Evolutionary conservation across 768 basidiomycete species (phyloP).

Genomic region (Dioszegia hungarica): DNA sequence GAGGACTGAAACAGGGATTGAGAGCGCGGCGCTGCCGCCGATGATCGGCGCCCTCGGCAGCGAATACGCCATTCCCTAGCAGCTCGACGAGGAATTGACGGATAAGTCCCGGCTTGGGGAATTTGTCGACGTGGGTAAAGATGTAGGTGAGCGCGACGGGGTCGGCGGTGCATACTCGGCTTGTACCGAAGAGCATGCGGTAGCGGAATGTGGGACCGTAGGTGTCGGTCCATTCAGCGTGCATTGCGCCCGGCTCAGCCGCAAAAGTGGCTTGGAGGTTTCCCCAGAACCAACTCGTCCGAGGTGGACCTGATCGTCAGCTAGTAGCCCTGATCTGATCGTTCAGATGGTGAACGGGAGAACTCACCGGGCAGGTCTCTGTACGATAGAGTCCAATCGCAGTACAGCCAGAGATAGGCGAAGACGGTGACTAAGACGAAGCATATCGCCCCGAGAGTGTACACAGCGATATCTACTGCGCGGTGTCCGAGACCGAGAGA

Average conservation of each 20-base stretch:
- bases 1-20: constrained; percentile 49
- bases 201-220: constrained; percentile 40
- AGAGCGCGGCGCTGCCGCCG: constrained; percentile 64
- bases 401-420: neutral
- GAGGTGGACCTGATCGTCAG: constrained; percentile 18
- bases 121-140: constrained; percentile 60
- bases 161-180: constrained; percentile 74
- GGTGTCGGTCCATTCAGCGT: constrained; percentile 28
- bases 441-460: neutral
- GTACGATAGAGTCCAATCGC: neutral
- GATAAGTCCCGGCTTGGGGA: constrained; percentile 76
- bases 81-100: constrained; percentile 67
- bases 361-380: neutral
- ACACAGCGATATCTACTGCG: neutral
- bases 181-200: constrained; percentile 45
- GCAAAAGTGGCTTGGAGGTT: constrained; percentile 21
- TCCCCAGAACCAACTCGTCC: constrained; percentile 23
- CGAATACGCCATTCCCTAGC: constrained; percentile 62
- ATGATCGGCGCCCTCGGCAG: constrained; percentile 58
- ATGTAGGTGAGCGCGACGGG: constrained; percentile 69
- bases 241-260: constrained; percentile 21
- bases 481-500: neutral
- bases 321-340: too few relatives aligned
- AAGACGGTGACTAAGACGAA: neutral
- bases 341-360: too few relatives aligned